Evolutionary conservation across 2,329 filamentous ascomycete species (phyloP), one percentile per base, ranked within the genome.

Genomic region (Stromatinia cepivora): DNA sequence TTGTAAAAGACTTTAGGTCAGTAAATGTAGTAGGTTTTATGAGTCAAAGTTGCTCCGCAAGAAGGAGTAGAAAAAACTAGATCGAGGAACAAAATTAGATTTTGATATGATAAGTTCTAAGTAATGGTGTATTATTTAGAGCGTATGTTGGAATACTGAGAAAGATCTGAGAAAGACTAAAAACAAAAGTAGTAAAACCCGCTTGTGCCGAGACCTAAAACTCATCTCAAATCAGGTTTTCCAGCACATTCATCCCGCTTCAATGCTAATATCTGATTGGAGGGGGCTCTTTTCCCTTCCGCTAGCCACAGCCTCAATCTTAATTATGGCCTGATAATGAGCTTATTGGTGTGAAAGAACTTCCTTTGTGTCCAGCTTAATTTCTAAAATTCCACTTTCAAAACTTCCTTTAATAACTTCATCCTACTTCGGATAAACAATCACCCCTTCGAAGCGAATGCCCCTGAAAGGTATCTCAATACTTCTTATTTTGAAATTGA

Each of bases 341-440:
- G 0, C 5, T 22, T 7, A 5, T 22, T 52, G 28, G n/a, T 20
- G 13, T 13, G 0, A 3, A 9, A 63, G 2, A 28, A 1, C 20
- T 50, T 52, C 13, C 15, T 39, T 63, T 52, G 10, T 50, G 10
- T 20, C 1, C 31, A 3, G 20, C 15, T 36, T 13, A 13, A 4
- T 28, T 52, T 7, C 1, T n/a, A n/a, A 52, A 8, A 52, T 20
- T 13, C 31, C 4, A 28, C 4, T 63, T 52, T 22, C n/a, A 50
- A 28, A 63, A 52, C 61, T 52, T 39, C 15, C 34, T 25, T 28
- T 1, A 63, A 63, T n/a, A 52, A 63, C 31, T 22, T 9, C 17
- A 22, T 50, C 61, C 61, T 52, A 36, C 25, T 39, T 39, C 31
- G 61, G 61, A 28, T 3, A 52, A 63, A 63, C 28, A 52, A 63